Conservation (phyloP, 202 grass and related monocot genomes). For the Zizania palustris region DNA sequence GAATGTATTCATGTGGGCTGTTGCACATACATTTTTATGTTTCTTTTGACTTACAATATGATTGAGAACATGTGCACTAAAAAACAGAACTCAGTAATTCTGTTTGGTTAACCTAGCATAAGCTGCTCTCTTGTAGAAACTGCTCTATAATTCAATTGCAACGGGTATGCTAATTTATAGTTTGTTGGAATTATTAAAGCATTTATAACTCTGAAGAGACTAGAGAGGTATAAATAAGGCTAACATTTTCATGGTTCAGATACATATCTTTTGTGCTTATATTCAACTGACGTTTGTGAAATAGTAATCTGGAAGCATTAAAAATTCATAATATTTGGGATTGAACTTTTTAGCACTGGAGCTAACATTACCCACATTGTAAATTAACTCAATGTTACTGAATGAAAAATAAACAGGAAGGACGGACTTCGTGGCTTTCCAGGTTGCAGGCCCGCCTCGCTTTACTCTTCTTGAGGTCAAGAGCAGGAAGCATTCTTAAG, state of each 20-base stretch:
- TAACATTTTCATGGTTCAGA: conserved; percentile 22
- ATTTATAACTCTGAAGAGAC: conserved; percentile 5
- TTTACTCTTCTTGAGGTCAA: conserved; percentile 84
- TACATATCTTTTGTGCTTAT: conserved; percentile 38
- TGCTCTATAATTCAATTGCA: background rate
- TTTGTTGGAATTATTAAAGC: conserved; percentile 21
- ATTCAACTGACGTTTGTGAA: conserved; percentile 6
- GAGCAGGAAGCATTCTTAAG: conserved; percentile 69
- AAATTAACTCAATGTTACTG: conserved; percentile 28
- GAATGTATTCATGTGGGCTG: background rate
- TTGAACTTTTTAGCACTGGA: background rate
- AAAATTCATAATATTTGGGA: conserved; percentile 9
- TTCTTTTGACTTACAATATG: background rate
- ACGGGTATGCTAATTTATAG: conserved; percentile 28
- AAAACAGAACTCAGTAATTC: conserved; percentile 22
- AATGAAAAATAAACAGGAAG: conserved; percentile 57
- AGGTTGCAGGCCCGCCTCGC: conserved; percentile 62
- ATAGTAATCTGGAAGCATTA: conserved; percentile 2
- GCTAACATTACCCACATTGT: background rate
- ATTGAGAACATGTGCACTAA: background rate
- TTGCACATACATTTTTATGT: conserved; percentile 39
- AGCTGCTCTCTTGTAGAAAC: conserved; percentile 24
- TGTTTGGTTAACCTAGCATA: conserved; percentile 22
- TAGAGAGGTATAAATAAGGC: background rate
- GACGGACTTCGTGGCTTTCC: conserved; percentile 63